Evolutionary conservation across 805 yeast species (phyloP).

Genomic region (Barnettozyma sp.): DNA sequence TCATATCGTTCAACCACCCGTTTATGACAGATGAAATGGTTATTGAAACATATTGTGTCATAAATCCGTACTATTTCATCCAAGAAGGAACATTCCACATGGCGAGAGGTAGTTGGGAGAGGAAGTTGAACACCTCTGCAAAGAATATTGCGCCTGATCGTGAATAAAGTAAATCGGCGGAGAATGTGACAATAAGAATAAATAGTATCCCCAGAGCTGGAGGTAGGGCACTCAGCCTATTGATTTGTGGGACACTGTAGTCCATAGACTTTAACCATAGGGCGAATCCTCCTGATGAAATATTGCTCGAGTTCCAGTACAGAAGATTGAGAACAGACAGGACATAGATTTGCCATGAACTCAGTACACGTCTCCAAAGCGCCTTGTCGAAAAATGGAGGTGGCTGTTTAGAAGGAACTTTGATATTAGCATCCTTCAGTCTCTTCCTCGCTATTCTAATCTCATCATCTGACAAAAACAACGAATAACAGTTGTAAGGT

Average conservation of each 20-base stretch:
- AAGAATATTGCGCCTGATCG: conserved; percentile 39
- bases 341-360: conserved; percentile 47
- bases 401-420: conserved; percentile 23
- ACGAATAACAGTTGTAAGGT: conserved; percentile 48
- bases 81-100: conserved; percentile 43
- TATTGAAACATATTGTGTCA: conserved; percentile 26
- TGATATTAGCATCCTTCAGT: conserved; percentile 29
- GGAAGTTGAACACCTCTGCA: conserved; percentile 38
- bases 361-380: conserved; percentile 47
- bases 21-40: conserved; percentile 54
- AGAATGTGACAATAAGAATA: conserved; percentile 3
- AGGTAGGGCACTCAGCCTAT: conserved; percentile 32
- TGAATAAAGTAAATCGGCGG: conserved; percentile 30
- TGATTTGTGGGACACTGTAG: conserved; percentile 32
- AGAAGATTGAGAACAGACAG: conserved; percentile 44
- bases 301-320: conserved; percentile 47
- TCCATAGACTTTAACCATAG: conserved; percentile 42
- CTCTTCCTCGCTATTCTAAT: conserved; percentile 44
- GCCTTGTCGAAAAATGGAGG: conserved; percentile 32
- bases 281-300: conserved; percentile 32
- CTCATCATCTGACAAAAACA: conserved; percentile 50
- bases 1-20: conserved; percentile 53
- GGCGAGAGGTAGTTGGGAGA: conserved; percentile 40
- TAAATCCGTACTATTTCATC: conserved; percentile 47
- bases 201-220: conserved; percentile 26